Evolutionary conservation across 176 grass and related monocot species (phyloP).

Genomic region (Otatea glauca): DNA sequence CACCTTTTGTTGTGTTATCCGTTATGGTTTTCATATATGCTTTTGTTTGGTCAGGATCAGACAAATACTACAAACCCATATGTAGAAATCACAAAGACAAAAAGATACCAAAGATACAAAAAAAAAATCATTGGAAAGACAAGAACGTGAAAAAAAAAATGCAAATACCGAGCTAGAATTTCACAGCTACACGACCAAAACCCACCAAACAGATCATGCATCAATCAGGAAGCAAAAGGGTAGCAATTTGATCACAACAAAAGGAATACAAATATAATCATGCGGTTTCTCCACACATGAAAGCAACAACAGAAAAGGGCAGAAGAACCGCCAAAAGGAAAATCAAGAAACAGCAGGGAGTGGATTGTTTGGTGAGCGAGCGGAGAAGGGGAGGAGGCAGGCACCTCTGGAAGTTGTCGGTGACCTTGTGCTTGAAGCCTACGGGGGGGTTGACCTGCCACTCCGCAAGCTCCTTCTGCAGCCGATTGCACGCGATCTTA

Average conservation of each 20-base stretch:
- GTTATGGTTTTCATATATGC: constrained; percentile 25
- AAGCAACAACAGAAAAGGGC: not conserved
- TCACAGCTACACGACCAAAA: not conserved
- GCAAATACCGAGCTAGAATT: not conserved
- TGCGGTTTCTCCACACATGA: not conserved
- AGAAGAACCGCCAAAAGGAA: not conserved
- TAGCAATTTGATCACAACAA: not conserved
- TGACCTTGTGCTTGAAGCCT: constrained; percentile 78
- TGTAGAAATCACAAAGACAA: not conserved
- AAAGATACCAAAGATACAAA: not conserved
- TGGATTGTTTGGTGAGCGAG: not conserved
- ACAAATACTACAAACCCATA: constrained; percentile 2
- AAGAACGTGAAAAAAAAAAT: not conserved
- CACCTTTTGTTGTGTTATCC: constrained; percentile 56
- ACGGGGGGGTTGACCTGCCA: constrained; percentile 77
- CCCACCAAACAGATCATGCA: not conserved
- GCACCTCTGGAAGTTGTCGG: constrained; percentile 87
- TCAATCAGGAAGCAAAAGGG: not conserved
- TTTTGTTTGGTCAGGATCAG: constrained; percentile 20
- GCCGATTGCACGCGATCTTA: constrained; percentile 85
- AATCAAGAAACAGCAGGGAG: not conserved
- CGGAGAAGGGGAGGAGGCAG: not conserved
- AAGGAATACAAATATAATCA: not conserved
- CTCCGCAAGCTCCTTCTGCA: constrained; percentile 91
- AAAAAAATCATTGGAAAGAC: not conserved